Percentiles rank a stretch among this genome's conserved stretches.
Evolutionary conservation across 768 basidiomycete species (phyloP).

Genomic region (Amanita inopinata): DNA sequence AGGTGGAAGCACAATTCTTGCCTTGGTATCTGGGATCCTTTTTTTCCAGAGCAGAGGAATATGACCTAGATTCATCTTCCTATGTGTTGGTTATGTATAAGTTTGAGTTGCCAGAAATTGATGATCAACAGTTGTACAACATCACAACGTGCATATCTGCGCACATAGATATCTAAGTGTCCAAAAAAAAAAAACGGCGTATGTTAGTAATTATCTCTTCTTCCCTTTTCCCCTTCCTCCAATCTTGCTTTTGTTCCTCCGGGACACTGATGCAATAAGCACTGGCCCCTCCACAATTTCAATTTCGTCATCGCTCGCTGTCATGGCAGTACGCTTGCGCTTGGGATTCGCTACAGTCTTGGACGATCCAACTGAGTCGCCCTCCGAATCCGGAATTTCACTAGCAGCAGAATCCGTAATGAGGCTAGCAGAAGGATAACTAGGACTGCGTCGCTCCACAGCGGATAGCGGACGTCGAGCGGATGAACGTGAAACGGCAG

Average conservation of each 20-base stretch:
- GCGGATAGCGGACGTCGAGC: conserved; percentile 44
- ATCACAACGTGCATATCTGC: no score
- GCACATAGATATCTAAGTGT: no score
- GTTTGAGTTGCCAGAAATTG: no score
- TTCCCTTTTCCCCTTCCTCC: conserved; percentile 30
- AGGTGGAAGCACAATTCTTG: conserved; percentile 16
- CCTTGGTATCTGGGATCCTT: conserved; percentile 34
- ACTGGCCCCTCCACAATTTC: conserved; percentile 42
- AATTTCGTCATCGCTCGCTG: conserved; percentile 43
- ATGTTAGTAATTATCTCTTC: conserved; percentile 29
- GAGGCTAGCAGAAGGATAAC: conserved; percentile 27
- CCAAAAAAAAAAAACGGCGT: no score
- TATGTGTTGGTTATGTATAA: no score
- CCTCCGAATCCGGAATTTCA: conserved; percentile 36
- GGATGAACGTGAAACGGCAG: conserved; percentile 31
- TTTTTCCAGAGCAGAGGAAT: conserved; percentile 26
- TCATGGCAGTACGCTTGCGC: conserved; percentile 33
- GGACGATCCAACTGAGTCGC: conserved; percentile 15
- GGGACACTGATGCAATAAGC: conserved; percentile 14
- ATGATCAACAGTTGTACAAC: no score
- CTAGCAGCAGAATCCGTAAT: conserved; percentile 33
- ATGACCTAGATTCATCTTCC: conserved; percentile 9
- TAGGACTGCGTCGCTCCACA: conserved; percentile 39
- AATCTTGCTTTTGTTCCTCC: conserved; percentile 28
- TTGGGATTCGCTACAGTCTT: conserved; percentile 29